Base-by-base conservation (phyloP, 345 rosid species). In the Dovyalis caffra region DNA sequence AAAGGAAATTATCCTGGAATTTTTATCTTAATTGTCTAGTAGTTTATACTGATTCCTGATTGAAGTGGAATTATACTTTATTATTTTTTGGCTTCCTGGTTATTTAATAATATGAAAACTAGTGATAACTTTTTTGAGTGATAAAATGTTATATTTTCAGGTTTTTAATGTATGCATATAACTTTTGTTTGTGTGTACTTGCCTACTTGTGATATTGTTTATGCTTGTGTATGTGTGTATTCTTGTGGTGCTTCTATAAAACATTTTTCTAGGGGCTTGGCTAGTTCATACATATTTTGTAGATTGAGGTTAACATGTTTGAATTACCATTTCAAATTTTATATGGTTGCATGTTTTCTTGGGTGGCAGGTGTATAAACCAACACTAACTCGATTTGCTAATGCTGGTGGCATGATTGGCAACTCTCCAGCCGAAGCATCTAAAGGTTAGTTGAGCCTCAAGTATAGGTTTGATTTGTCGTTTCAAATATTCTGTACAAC, bases 321-420 rank as follows among this genome's bases (percentile, higher is more conserved):
- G 8, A 51, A 37, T 26, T 34, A 37, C 29, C 40, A 4, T 62
- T 64, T 8, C 5, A 28, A 37, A 16, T 76, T 60, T n/a, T 67
- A 14, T 58, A 35, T 29, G 6, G 40, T 26, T 69, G 66, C 62
- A 68, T 60, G 49, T 45, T 79, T 53, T 56, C 53, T 23, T 82
- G 83, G 79, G 63, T 77, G 83, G 79, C 87, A 95, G 99, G 95
- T 90, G 28, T 95, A 90, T 80, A 85, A 87, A 83, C 97, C 99
- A 74, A 86, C 94, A 20, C 87, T 90, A 62, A 77, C 75, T 73
- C 79, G 88, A 84, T 95, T 95, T 82, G 86, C 85, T 71, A 82
- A 69, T 80, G 90, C 79, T 26, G 99, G 99, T 33, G 99, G 99
- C 74, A 77, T 88, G 83, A 85, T 79, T 26, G 89, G 88, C 73